Percentiles rank a stretch among this genome's conserved stretches.
phyloP scores from a whole-genome alignment of 495 filamentous ascomycete genomes.

The Neohortaea acidophila region DNA sequence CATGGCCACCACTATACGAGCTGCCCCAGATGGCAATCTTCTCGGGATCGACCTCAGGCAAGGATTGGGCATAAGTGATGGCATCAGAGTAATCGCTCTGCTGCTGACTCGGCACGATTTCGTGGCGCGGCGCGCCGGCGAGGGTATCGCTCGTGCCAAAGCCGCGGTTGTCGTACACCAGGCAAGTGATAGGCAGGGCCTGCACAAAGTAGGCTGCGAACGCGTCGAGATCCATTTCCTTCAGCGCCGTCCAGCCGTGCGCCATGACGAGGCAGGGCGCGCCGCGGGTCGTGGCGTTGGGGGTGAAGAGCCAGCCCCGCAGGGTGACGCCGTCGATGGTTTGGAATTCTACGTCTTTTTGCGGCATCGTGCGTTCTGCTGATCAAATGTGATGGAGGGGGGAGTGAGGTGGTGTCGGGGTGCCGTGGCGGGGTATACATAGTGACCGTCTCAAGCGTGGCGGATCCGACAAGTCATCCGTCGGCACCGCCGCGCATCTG shows the following conservation, averaged over 20 bases:
- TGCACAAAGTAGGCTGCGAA: conserved; percentile 22
- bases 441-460: too few relatives aligned
- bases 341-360: conserved; percentile 18
- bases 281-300: conserved; percentile 1
- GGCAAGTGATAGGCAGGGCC: conserved; percentile 16
- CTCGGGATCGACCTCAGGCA: conserved; percentile 18
- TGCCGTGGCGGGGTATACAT: too few relatives aligned
- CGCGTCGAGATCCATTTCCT: conserved; percentile 21
- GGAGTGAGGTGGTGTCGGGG: too few relatives aligned
- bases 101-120: conserved; percentile 24
- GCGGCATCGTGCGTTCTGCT: conserved; percentile 18
- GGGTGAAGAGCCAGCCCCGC: conserved; percentile 17
- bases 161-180: conserved; percentile 28
- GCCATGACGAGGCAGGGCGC: conserved; percentile 24
- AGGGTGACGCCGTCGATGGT: conserved; percentile 16
- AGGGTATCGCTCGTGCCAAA: conserved; percentile 25
- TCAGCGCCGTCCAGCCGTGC: conserved; percentile 22
- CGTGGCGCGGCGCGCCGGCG: conserved; percentile 19
- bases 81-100: conserved; percentile 24
- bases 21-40: conserved; percentile 27
- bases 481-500: too few relatives aligned
- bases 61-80: conserved; percentile 21
- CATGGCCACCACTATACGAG: conserved; percentile 24
- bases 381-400: too few relatives aligned
- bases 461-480: too few relatives aligned